Percentiles rank a stretch among this genome's conserved stretches.
phyloP scores from a whole-genome alignment of 75 land plant species.

The Ceratopteris richardii region DNA sequence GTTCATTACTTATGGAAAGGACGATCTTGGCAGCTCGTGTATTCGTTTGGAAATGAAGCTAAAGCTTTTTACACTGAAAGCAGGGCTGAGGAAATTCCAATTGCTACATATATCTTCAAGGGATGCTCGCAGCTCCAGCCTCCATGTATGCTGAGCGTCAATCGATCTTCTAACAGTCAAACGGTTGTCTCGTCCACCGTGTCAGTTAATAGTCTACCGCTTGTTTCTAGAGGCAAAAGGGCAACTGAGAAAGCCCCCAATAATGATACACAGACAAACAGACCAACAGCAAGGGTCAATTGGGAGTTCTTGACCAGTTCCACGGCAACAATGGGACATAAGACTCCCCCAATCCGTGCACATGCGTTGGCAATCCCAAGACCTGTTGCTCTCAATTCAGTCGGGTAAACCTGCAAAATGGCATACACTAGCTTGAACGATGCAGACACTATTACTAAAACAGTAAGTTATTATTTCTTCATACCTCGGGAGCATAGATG shows the following conservation, averaged over 20 bases:
- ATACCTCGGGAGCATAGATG: slow-evolving; percentile 93
- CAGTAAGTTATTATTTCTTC: too few species aligned
- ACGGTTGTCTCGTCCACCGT: slow-evolving; percentile 11
- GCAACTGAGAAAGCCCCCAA: slow-evolving; percentile 46
- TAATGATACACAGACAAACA: slow-evolving; percentile 52
- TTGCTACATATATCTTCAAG: too few species aligned
- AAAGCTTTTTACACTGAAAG: too few species aligned
- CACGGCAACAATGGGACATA: slow-evolving; percentile 80
- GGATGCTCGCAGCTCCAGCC: too few species aligned
- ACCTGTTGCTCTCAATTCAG: slow-evolving; percentile 63
- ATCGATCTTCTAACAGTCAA: too few species aligned
- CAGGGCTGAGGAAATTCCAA: too few species aligned
- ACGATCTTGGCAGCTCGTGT: too few species aligned
- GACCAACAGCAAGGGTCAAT: slow-evolving; percentile 38
- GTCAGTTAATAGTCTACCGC: slow-evolving; percentile 51
- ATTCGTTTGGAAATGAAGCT: too few species aligned
- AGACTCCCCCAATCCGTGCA: slow-evolving; percentile 80
- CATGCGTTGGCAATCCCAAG: slow-evolving; percentile 71
- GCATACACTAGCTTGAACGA: too few species aligned
- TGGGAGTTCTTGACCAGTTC: slow-evolving; percentile 56
- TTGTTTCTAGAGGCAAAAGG: slow-evolving; percentile 71
- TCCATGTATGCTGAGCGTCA: too few species aligned
- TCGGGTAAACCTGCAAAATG: slow-evolving; percentile 67
- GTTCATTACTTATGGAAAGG: too few species aligned
- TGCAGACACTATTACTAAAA: neutral